Percentiles rank a stretch among this genome's conserved stretches.
These are phyloP conservation scores for Paragyromitra xinjiangensis DNA, from an alignment of 495 filamentous ascomycete genomes.

Conservation along the genomic window DNA sequence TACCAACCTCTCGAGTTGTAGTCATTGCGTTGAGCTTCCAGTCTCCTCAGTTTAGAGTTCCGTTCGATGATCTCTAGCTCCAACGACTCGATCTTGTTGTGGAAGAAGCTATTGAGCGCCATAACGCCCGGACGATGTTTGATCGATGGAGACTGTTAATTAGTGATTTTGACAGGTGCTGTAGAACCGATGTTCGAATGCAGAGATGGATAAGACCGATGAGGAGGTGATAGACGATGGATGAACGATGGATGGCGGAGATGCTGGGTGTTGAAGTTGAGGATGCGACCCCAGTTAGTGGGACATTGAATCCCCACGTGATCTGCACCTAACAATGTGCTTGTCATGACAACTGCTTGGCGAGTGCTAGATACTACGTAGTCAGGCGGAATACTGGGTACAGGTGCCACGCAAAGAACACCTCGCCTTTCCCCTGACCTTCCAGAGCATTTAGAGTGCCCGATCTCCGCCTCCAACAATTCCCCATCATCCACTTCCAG, in stretches of 20 bases:
- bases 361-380: slow-evolving; percentile 20
- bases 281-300: slow-evolving; percentile 16
- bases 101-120: slow-evolving; percentile 99
- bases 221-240: slow-evolving; percentile 31
- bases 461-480: slow-evolving; percentile 38
- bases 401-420: slow-evolving; percentile 50
- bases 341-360: slow-evolving; percentile 4
- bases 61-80: slow-evolving; percentile 99
- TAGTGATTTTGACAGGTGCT: slow-evolving; percentile 1
- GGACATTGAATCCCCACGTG: slow-evolving; percentile 46
- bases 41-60: slow-evolving; percentile 88
- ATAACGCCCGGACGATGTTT: slow-evolving; percentile 66
- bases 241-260: slow-evolving; percentile 41
- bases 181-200: background rate
- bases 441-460: slow-evolving; percentile 41
- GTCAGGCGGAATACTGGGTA: slow-evolving; percentile 21
- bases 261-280: slow-evolving; percentile 33
- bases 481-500: slow-evolving; percentile 41
- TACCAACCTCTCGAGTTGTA: slow-evolving; percentile 84
- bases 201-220: slow-evolving; percentile 38
- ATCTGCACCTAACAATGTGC: slow-evolving; percentile 28
- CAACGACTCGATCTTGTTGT: slow-evolving; percentile 99
- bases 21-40: slow-evolving; percentile 98
- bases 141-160: slow-evolving; percentile 20
- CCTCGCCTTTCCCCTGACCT: slow-evolving; percentile 53